These are phyloP conservation scores for Acephala macrosclerotiorum DNA, from an alignment of 2,329 filamentous ascomycete genomes.

Conservation along the genomic window DNA sequence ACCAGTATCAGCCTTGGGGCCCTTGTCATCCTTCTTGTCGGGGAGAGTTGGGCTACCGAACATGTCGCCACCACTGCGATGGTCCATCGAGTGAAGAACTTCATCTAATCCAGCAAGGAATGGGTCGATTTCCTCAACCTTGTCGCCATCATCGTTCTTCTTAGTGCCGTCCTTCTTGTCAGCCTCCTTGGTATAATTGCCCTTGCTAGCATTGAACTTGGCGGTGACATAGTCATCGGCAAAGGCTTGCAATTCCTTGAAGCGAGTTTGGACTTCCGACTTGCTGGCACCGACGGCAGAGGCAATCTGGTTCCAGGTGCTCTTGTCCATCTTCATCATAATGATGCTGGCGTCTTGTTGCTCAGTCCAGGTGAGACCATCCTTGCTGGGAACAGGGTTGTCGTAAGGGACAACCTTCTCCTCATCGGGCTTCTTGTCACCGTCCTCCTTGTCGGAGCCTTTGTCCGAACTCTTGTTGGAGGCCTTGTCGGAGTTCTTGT, in stretches of 20 bases:
- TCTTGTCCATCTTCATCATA: slow-evolving; percentile 1
- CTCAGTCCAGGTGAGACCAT: background rate
- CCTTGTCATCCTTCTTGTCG: background rate
- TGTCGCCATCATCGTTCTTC: background rate
- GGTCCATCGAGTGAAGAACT: too few species aligned
- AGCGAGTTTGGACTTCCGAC: slow-evolving; percentile 28
- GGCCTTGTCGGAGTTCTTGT: too few species aligned
- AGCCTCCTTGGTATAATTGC: background rate
- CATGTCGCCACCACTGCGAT: too few species aligned
- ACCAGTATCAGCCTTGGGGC: background rate
- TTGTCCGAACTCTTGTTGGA: too few species aligned
- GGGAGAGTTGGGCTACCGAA: background rate
- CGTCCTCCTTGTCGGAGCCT: too few species aligned
- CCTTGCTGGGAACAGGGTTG: background rate
- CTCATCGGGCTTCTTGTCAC: background rate
- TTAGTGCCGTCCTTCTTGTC: background rate
- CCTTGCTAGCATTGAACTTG: background rate
- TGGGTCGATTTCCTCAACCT: too few species aligned
- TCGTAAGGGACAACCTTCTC: too few species aligned
- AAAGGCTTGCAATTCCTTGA: slow-evolving; percentile 22
- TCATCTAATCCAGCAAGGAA: too few species aligned
- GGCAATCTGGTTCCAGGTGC: slow-evolving; percentile 32
- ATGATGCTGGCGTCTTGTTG: slow-evolving; percentile 3
- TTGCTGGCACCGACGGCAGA: slow-evolving; percentile 22
- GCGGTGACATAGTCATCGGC: background rate